A percentile compares a stretch with the other conserved stretches of the same genome.
phyloP scores from a whole-genome alignment of 257 asterid genomes.

The Nicotiana paniculata region DNA sequence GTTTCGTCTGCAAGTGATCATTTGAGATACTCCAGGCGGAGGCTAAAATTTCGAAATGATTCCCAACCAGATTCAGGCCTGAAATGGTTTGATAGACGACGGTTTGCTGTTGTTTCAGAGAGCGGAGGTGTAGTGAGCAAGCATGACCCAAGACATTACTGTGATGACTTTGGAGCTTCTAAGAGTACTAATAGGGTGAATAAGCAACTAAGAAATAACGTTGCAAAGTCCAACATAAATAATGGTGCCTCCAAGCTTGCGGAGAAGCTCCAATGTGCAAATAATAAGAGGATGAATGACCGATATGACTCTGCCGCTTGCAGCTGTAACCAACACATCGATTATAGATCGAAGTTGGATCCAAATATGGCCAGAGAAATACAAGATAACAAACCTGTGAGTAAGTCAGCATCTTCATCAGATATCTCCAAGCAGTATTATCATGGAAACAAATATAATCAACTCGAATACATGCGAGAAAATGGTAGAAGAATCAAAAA shows the following conservation, averaged over 20 bases:
- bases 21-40: constrained; percentile 45
- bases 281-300: constrained; percentile 36
- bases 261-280: constrained; percentile 45
- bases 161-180: constrained; percentile 46
- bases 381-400: constrained; percentile 38
- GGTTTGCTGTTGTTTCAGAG: constrained; percentile 36
- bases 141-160: constrained; percentile 51
- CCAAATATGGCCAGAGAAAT: constrained; percentile 31
- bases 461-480: constrained; percentile 43
- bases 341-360: constrained; percentile 54
- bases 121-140: constrained; percentile 35
- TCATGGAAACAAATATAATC: constrained; percentile 38
- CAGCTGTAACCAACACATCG: constrained; percentile 62
- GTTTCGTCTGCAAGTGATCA: constrained; percentile 35
- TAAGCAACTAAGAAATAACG: constrained; percentile 43
- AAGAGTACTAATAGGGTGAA: constrained; percentile 38
- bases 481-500: constrained; percentile 49
- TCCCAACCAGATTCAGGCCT: constrained; percentile 40
- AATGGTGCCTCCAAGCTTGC: constrained; percentile 42
- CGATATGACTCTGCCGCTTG: constrained; percentile 50
- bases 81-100: constrained; percentile 57
- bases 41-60: constrained; percentile 52
- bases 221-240: constrained; percentile 48
- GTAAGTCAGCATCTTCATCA: constrained; percentile 38
- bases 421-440: constrained; percentile 63